phyloP scores from a whole-genome alignment of 441 rosid species.

The Adansonia grandidieri region DNA sequence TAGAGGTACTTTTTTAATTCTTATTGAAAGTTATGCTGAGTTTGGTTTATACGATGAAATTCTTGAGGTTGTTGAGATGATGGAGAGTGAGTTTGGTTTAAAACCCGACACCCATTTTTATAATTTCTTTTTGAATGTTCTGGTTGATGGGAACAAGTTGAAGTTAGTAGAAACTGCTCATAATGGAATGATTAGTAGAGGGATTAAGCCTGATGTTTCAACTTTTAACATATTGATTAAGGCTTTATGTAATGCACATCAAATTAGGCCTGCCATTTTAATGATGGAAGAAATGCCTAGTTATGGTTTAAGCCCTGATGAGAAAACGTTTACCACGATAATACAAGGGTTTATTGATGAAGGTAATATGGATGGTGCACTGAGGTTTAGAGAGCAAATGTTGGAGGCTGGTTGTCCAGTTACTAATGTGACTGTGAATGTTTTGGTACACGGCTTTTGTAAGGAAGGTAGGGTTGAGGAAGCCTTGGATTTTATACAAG shows the following conservation, averaged over 20 bases:
- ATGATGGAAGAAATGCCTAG: slow-evolving; percentile 89
- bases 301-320: slow-evolving; percentile 71
- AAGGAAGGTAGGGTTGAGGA: slow-evolving; percentile 74
- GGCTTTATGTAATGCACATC: slow-evolving; percentile 88
- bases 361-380: slow-evolving; percentile 76
- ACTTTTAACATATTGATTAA: slow-evolving; percentile 84
- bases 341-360: slow-evolving; percentile 90
- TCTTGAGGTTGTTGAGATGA: slow-evolving; percentile 48
- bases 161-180: slow-evolving; percentile 76
- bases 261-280: slow-evolving; percentile 75
- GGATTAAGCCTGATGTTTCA: slow-evolving; percentile 73
- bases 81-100: slow-evolving; percentile 62
- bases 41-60: slow-evolving; percentile 67
- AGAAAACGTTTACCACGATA: slow-evolving; percentile 80
- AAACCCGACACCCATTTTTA: slow-evolving; percentile 66
- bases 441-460: slow-evolving; percentile 86
- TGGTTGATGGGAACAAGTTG: slow-evolving; percentile 75
- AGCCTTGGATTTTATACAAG: slow-evolving; percentile 66
- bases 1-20: slow-evolving; percentile 52
- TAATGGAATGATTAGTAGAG: slow-evolving; percentile 56
- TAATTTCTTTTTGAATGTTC: slow-evolving; percentile 73
- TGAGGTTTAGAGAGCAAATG: slow-evolving; percentile 73
- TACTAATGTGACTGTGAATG: slow-evolving; percentile 73
- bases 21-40: slow-evolving; percentile 62
- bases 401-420: slow-evolving; percentile 53